Base-by-base conservation (phyloP, 805 yeast genomes). In the Candida oleophila region DNA sequence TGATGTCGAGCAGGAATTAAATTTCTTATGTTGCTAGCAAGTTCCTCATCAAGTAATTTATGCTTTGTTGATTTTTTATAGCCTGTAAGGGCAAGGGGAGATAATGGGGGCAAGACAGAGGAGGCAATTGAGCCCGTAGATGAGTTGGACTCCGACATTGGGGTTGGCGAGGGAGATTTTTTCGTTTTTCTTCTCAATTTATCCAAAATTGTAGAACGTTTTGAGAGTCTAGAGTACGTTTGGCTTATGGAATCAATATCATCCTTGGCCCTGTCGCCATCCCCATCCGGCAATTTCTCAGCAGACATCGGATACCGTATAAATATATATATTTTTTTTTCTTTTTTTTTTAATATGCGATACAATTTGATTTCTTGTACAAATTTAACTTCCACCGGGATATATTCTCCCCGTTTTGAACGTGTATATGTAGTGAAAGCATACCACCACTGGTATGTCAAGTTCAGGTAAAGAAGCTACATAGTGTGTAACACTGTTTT, bases 1-100 rank as follows among this genome's bases (percentile, higher is more conserved):
- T 89, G 97, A 35, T 87, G 69, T 41, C 97, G 72, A 3, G 88
- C 76, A 0, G 97, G 96, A 49, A 94, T 62, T 44, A 89, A 74
- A 22, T 73, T 69, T 39, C 96, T 73, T 32, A 92, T 75, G 45
- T 89, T 89, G 48, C 78, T 86, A 1, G 94, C 94, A 56, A 92
- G 67, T 42, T 80, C 86, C 4, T 58, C 57, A n/a, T 73, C 70
- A 46, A 92, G 57, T 7, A 92, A 66, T 51, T 75, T 71, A 50
- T 80, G 81, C 48, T 73, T 77, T 0, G 96, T 87, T 2, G 72
- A 60, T 0, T 69, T 55, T 22, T 71, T 67, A 60, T 87, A 88
- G 1, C 97, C 97, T 0, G 46, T 48, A 15, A 91, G 68, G 16
- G 55, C 61, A 9, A 89, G 59, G 0, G 84, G 81, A 2, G 85